Conservation (phyloP, 495 filamentous ascomycete genomes). For the Aspergillus sclerotioniger region DNA sequence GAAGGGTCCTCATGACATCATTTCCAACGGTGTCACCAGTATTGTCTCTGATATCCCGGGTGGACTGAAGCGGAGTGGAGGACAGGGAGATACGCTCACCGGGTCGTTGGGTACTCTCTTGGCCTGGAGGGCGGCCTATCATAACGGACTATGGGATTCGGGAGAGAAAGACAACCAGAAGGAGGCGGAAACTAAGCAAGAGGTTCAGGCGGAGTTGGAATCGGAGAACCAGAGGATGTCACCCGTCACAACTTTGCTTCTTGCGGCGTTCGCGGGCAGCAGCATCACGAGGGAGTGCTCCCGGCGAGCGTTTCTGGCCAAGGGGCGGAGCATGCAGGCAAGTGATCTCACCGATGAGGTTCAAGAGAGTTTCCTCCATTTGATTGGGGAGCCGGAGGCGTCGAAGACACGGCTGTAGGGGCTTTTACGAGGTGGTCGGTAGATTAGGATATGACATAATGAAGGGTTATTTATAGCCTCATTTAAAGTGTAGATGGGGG, state of each 20-base stretch:
- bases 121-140: slow-evolving; percentile 83
- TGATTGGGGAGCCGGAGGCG: slow-evolving; percentile 61
- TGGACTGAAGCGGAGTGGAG: slow-evolving; percentile 85
- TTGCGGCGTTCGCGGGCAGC: slow-evolving; percentile 84
- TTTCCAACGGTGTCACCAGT: slow-evolving; percentile 77
- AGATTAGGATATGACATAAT: neutral
- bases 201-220: slow-evolving; percentile 44
- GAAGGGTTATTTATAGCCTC: neutral
- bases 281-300: slow-evolving; percentile 90
- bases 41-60: slow-evolving; percentile 71
- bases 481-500: neutral
- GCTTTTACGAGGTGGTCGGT: neutral
- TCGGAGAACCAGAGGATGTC: slow-evolving; percentile 46
- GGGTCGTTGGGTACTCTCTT: slow-evolving; percentile 85
- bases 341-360: slow-evolving; percentile 94
- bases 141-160: slow-evolving; percentile 76
- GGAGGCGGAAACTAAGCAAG: slow-evolving; percentile 37
- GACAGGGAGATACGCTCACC: slow-evolving; percentile 94
- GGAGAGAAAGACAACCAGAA: slow-evolving; percentile 44
- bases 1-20: slow-evolving; percentile 82
- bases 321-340: slow-evolving; percentile 87
- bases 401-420: slow-evolving; percentile 39
- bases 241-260: slow-evolving; percentile 62
- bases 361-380: slow-evolving; percentile 71
- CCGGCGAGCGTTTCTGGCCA: slow-evolving; percentile 79